A percentile compares a stretch with the other conserved stretches of the same genome.
Evolutionary conservation across 1,284 basidiomycete genomes (phyloP).

Genomic region (Sanguinoderma infundibulare): DNA sequence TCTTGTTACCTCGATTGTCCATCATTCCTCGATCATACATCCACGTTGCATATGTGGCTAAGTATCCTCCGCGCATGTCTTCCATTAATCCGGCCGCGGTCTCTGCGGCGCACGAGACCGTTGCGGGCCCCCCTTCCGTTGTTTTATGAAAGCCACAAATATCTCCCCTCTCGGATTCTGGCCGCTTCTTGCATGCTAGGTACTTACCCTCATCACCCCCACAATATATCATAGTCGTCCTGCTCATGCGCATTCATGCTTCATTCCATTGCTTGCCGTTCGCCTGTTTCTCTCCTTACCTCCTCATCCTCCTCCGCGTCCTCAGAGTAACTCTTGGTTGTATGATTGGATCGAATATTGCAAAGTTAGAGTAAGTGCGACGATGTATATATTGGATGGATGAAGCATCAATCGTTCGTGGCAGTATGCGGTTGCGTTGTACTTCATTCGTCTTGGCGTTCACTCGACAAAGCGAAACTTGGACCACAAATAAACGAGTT

Average conservation of each 20-base stretch:
- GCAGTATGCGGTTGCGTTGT: constrained; percentile 10
- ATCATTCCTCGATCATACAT: constrained; percentile 8
- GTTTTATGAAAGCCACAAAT: constrained; percentile 12
- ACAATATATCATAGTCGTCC: constrained; percentile 27
- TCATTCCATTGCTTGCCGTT: constrained; percentile 9
- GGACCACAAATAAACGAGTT: too few relatives aligned
- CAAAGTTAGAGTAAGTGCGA: constrained; percentile 27
- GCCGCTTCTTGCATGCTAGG: constrained; percentile 25
- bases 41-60: constrained; percentile 11
- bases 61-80: constrained; percentile 17
- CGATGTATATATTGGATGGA: constrained; percentile 31
- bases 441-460: too few relatives aligned
- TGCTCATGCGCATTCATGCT: constrained; percentile 26
- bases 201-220: constrained; percentile 16
- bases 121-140: constrained; percentile 4
- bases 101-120: constrained; percentile 36
- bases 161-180: not conserved
- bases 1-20: not conserved
- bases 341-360: constrained; percentile 27
- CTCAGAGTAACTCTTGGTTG: constrained; percentile 25
- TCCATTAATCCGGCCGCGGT: constrained; percentile 21
- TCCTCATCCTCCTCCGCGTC: constrained; percentile 1
- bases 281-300: not conserved
- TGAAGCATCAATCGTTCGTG: constrained; percentile 8
- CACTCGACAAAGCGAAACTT: too few relatives aligned